Evolutionary conservation across 768 basidiomycete species (phyloP).

Genomic region (Termitomyces sp.): DNA sequence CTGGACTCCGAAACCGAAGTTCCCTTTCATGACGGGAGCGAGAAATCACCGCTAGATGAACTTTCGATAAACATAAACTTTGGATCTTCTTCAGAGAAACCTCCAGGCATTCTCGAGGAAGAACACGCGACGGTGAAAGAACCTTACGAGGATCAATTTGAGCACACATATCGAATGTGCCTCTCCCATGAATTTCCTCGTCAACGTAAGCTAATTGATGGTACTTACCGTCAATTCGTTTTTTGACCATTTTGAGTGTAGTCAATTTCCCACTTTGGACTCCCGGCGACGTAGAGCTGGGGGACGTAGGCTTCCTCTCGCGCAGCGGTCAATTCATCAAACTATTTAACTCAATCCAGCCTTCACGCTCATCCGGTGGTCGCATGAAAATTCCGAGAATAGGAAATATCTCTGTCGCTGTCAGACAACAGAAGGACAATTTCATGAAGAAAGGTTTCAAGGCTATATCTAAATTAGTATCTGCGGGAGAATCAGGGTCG

Average conservation of each 20-base stretch:
- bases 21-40: neutral
- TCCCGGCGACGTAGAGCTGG: slow-evolving; percentile 2
- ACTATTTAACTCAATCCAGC: slow-evolving; percentile 7
- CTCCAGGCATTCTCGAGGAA: neutral
- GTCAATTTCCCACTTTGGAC: slow-evolving; percentile 14
- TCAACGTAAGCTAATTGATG: slow-evolving; percentile 1
- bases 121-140: slow-evolving; percentile 1
- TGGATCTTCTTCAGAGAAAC: neutral
- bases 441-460: slow-evolving; percentile 5
- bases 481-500: neutral
- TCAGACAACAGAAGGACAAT: slow-evolving; percentile 7
- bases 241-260: neutral
- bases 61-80: neutral
- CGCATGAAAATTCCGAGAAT: slow-evolving; percentile 1
- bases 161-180: slow-evolving; percentile 7
- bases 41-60: neutral
- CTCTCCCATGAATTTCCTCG: slow-evolving; percentile 13
- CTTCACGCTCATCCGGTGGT: neutral
- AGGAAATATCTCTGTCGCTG: neutral
- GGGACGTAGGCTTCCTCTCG: slow-evolving; percentile 10
- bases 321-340: slow-evolving; percentile 4
- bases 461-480: slow-evolving; percentile 10
- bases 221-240: no score
- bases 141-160: slow-evolving; percentile 1
- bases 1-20: neutral